Percentiles rank a stretch among this genome's conserved stretches.
Conservation (phyloP, 2,329 filamentous ascomycete species). For the Aureobasidium sp. region DNA sequence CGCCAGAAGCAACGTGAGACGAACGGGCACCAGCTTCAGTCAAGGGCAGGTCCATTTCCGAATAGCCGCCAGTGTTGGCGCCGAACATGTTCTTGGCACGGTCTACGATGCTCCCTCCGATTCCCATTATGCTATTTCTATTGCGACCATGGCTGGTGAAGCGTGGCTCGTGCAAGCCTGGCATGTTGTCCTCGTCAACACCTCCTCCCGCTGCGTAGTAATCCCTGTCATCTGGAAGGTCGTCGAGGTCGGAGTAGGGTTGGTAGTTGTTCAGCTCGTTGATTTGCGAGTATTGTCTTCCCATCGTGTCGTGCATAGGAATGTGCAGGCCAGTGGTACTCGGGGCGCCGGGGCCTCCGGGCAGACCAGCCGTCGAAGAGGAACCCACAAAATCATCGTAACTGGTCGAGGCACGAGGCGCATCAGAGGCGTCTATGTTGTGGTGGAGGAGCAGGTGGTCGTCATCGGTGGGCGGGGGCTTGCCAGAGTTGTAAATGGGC, state of each 20-base stretch:
- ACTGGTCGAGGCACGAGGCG: conserved; percentile 72
- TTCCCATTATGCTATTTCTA: conserved; percentile 77
- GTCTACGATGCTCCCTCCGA: conserved; percentile 77
- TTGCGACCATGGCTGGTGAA: conserved; percentile 37
- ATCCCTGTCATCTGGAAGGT: conserved; percentile 63
- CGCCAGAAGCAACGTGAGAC: conserved; percentile 30
- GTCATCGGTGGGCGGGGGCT: conserved; percentile 70
- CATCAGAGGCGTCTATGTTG: conserved; percentile 53
- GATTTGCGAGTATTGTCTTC: conserved; percentile 58
- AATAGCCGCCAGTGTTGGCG: conserved; percentile 75
- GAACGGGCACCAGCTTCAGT: conserved; percentile 61
- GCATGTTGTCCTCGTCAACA: conserved; percentile 47
- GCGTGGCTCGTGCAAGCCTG: conserved; percentile 46
- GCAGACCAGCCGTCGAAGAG: conserved; percentile 37
- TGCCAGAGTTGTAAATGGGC: conserved; percentile 64
- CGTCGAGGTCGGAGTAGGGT: conserved; percentile 82
- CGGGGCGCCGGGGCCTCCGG: conserved; percentile 35
- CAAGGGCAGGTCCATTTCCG: conserved; percentile 94
- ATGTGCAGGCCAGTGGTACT: conserved; percentile 29
- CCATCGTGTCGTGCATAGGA: conserved; percentile 30
- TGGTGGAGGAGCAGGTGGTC: conserved; percentile 70
- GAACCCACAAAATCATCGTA: conserved; percentile 89
- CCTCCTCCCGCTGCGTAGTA: conserved; percentile 64
- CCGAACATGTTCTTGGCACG: conserved; percentile 84
- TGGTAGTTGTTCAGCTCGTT: conserved; percentile 82